Conservation (phyloP, 2,329 filamentous ascomycete species). For the Tolypocladium nubicola region DNA sequence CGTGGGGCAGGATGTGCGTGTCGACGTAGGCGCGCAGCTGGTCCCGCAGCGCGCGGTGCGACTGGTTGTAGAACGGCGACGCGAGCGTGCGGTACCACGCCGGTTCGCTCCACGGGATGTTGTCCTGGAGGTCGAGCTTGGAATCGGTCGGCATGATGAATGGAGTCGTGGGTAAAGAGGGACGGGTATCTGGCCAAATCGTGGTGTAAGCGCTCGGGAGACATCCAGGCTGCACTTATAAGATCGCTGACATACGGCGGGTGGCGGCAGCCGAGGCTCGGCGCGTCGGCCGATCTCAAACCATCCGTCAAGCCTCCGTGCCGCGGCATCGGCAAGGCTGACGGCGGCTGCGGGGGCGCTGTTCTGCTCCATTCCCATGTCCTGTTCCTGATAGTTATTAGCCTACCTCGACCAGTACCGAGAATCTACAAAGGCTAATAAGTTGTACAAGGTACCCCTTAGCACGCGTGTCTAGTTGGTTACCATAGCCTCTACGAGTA, state of each 20-base stretch:
- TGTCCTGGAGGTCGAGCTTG: conserved; percentile 9
- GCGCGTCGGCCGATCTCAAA: neutral
- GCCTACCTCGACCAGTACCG: too few relatives aligned
- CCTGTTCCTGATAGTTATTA: too few relatives aligned
- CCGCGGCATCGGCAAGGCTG: too few relatives aligned
- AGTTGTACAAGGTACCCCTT: too few relatives aligned
- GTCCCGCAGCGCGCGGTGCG: conserved; percentile 47
- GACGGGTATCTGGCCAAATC: neutral
- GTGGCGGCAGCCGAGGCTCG: neutral
- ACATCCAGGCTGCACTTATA: neutral
- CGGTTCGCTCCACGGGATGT: conserved; percentile 14
- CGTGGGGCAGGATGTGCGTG: conserved; percentile 43
- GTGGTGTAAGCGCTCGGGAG: neutral
- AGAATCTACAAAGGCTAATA: too few relatives aligned
- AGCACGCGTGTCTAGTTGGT: too few relatives aligned
- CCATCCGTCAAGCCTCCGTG: neutral
- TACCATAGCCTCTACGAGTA: too few relatives aligned
- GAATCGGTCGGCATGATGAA: conserved; percentile 3
- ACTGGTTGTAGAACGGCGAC: conserved; percentile 51
- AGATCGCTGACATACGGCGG: neutral
- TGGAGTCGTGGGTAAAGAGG: too few relatives aligned
- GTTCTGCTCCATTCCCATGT: too few relatives aligned
- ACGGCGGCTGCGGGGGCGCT: too few relatives aligned
- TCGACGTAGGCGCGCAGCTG: conserved; percentile 49
- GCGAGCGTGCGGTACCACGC: conserved; percentile 15